Evolutionary conservation across 1,284 basidiomycete species (phyloP), one percentile per base, ranked within the genome.

Genomic region (Ustilago shanxiensis): DNA sequence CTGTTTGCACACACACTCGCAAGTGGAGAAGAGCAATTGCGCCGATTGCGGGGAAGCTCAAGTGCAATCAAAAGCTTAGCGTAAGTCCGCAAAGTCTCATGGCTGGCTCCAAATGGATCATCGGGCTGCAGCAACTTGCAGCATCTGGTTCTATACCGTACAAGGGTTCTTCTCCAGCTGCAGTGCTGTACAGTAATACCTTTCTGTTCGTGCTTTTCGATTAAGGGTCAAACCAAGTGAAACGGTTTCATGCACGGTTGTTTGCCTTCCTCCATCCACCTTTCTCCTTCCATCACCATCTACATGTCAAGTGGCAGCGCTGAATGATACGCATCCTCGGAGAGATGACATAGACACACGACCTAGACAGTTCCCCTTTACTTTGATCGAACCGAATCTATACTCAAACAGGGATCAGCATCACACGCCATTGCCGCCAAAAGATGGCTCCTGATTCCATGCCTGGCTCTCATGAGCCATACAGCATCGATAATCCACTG

Each of bases 391-490:
- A 3, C 52, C 33, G 10, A 20, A 22, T n/a, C 8, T 13, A 53
- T 4, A 37, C 51, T 16, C 35, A 13, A 55, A 26, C 5, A 55
- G 24, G 28, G 31, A 35, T 9, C 14, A 53, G 20, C 51, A 35
- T 35, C 22, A 7, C n/a, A n/a, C n/a, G n/a, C n/a, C n/a, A n/a
- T n/a, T n/a, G 28, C 28, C n/a, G 29, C n/a, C n/a, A n/a, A n/a
- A 26, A 22, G 16, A 66, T 59, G 54, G 50, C 28, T 0, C 33
- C 39, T 33, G 31, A 51, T 35, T 29, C n/a, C 1, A 56, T 66
- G 1, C 66, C 72, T 1, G 66, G 72, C 62, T 66, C 72, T 22
- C 66, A 66, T 11, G 66, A 74, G 55, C 60, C 63, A 14, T 61
- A 62, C 24, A 37, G 26, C 5, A 14, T 60, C 18, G 55, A 65